Evolutionary conservation across 805 yeast genomes (phyloP).

Genomic region (Jamesozyma piceae): DNA sequence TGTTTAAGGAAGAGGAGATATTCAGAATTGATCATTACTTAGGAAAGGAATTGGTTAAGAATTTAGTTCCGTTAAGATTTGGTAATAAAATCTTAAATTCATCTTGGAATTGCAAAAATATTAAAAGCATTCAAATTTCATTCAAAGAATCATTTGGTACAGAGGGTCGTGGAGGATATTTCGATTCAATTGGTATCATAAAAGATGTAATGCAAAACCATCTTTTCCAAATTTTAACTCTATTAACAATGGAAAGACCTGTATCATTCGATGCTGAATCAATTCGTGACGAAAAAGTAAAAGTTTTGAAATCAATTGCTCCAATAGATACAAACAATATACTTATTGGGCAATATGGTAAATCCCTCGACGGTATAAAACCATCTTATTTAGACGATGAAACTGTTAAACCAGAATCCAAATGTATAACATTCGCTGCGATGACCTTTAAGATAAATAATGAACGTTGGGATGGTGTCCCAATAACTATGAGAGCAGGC

Average conservation of each 20-base stretch:
- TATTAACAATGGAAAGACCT: slow-evolving; percentile 93
- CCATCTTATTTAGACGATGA: slow-evolving; percentile 90
- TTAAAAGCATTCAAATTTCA: slow-evolving; percentile 74
- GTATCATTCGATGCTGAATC: slow-evolving; percentile 84
- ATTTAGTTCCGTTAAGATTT: slow-evolving; percentile 77
- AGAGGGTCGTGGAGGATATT: slow-evolving; percentile 97
- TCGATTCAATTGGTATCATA: slow-evolving; percentile 87
- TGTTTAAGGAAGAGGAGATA: slow-evolving; percentile 83
- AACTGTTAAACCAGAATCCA: slow-evolving; percentile 72
- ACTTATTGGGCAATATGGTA: slow-evolving; percentile 77
- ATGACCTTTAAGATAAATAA: slow-evolving; percentile 67
- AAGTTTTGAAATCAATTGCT: slow-evolving; percentile 73
- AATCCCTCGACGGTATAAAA: slow-evolving; percentile 76
- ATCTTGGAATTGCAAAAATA: slow-evolving; percentile 74
- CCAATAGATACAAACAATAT: slow-evolving; percentile 57
- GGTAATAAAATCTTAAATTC: slow-evolving; percentile 81
- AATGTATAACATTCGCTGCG: slow-evolving; percentile 89
- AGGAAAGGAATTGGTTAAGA: slow-evolving; percentile 97
- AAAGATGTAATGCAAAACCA: slow-evolving; percentile 98
- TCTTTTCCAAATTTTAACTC: slow-evolving; percentile 79
- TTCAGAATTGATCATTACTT: slow-evolving; percentile 94
- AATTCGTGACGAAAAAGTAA: slow-evolving; percentile 91
- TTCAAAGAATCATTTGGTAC: slow-evolving; percentile 97
- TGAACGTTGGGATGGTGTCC: slow-evolving; percentile 98
- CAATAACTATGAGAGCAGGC: slow-evolving; percentile 91